These are phyloP conservation scores for Brettanomyces sp. DNA, from an alignment of 805 yeast species.

Conservation along the genomic window DNA sequence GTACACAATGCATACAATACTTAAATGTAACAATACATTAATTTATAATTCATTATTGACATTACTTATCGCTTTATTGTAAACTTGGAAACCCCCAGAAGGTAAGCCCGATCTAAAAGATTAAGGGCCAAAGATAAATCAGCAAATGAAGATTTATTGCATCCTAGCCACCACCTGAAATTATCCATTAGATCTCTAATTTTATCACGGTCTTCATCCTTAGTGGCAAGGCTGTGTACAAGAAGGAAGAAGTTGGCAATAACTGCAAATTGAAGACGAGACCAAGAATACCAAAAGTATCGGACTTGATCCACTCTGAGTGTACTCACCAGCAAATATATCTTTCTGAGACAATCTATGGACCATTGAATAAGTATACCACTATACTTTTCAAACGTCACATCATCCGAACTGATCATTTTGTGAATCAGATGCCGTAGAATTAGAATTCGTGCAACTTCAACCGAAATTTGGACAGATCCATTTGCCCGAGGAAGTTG, in stretches of 20 bases:
- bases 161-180: conserved; percentile 2
- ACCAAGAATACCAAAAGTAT: conserved; percentile 6
- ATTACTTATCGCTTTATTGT: too few species aligned
- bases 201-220: not conserved
- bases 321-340: not conserved
- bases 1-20: too few species aligned
- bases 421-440: not conserved
- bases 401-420: not conserved
- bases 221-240: not conserved
- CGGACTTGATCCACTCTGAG: conserved; percentile 1
- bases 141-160: conserved; percentile 1
- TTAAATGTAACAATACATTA: not conserved
- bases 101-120: conserved; percentile 1
- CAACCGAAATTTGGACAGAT: not conserved
- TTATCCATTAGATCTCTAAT: conserved; percentile 1
- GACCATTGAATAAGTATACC: not conserved
- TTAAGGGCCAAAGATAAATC: conserved; percentile 1
- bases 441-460: not conserved
- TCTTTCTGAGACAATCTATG: conserved; percentile 1
- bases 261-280: conserved; percentile 3
- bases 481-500: conserved; percentile 1
- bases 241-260: conserved; percentile 2
- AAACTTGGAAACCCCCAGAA: not conserved
- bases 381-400: not conserved
- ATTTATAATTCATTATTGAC: too few species aligned